Conservation (phyloP, 441 rosid genomes). For the Metrosideros polymorpha region DNA sequence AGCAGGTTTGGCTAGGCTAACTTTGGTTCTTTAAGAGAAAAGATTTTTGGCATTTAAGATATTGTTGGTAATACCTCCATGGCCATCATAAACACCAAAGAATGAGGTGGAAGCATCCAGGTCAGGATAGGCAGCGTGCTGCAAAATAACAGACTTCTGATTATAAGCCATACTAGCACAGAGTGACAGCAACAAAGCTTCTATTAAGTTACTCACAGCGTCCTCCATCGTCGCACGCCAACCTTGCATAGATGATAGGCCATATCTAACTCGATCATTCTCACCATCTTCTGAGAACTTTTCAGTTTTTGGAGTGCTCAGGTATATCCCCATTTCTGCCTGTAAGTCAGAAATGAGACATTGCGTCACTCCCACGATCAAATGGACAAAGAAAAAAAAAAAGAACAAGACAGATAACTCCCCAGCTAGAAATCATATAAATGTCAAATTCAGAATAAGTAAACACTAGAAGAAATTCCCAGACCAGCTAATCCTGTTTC, state of each 20-base stretch:
- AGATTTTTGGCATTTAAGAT: background rate
- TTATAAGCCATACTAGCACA: background rate
- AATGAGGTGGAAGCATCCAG: conserved; percentile 71
- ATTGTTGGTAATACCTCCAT: conserved; percentile 61
- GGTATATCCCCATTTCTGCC: conserved; percentile 77
- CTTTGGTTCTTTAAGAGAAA: background rate
- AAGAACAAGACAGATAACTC: background rate
- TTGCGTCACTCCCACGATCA: background rate
- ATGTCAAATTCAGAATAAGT: background rate
- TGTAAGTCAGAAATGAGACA: background rate
- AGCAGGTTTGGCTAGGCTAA: background rate
- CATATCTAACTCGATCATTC: conserved; percentile 71
- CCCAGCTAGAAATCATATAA: background rate
- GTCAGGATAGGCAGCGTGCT: conserved; percentile 57
- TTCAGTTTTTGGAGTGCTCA: conserved; percentile 93
- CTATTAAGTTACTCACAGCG: conserved; percentile 52
- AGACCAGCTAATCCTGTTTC: background rate
- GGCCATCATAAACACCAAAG: conserved; percentile 99
- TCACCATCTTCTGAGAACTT: conserved; percentile 87
- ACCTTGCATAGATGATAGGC: conserved; percentile 97
- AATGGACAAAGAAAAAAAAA: background rate
- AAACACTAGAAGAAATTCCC: background rate
- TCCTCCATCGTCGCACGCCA: conserved; percentile 99
- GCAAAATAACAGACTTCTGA: conserved; percentile 7
- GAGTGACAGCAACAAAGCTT: background rate